Evolutionary conservation across 2,329 filamentous ascomycete species (phyloP).

Genomic region (Calonectria pseudoreteaudii): DNA sequence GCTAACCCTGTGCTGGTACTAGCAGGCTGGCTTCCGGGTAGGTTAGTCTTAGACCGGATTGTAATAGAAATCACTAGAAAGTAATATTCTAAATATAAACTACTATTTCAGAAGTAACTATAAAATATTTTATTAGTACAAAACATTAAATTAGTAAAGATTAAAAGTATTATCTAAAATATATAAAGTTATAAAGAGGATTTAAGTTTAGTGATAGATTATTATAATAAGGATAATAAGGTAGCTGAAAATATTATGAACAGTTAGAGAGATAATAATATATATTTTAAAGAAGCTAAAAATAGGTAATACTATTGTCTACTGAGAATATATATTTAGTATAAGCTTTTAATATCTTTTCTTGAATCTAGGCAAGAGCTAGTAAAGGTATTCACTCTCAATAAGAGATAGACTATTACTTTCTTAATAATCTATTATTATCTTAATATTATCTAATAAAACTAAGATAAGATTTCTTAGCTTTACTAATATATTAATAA

Average conservation of each 20-base stretch:
- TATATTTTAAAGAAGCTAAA: background rate
- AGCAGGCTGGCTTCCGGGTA: too few relatives aligned
- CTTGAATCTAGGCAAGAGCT: too few relatives aligned
- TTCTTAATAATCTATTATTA: background rate
- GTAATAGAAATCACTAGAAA: too few relatives aligned
- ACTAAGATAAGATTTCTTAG: background rate
- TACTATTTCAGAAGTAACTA: too few relatives aligned
- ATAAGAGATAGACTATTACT: background rate
- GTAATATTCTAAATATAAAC: background rate
- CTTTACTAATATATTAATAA: background rate
- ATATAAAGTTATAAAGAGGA: background rate
- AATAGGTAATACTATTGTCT: background rate
- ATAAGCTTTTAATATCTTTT: background rate
- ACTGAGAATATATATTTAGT: background rate
- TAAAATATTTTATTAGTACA: background rate
- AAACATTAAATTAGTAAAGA: background rate
- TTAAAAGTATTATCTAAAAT: background rate
- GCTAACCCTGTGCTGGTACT: too few relatives aligned
- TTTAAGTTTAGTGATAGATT: background rate
- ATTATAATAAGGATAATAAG: too few relatives aligned
- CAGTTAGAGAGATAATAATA: background rate
- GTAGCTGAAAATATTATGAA: background rate
- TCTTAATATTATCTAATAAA: background rate
- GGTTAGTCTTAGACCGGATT: too few relatives aligned
- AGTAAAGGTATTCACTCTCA: too few relatives aligned